Conservation (phyloP, 1,139 yeast species). For the Zygosaccharomyces sapae region DNA sequence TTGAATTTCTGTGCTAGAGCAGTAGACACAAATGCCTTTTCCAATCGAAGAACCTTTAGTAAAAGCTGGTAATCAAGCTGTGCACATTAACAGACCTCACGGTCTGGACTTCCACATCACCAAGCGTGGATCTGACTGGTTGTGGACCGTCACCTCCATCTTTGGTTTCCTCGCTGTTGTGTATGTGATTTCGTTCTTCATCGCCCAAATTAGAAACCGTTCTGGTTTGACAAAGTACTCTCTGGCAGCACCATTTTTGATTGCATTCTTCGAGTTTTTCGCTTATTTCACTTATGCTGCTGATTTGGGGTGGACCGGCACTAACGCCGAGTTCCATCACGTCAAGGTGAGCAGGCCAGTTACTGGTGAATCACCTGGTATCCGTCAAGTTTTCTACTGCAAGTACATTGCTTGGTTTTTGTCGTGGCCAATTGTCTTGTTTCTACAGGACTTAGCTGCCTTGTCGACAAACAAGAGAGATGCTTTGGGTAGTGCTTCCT, state of each 20-base stretch:
- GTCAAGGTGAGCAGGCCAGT: constrained; percentile 29
- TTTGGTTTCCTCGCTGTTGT: constrained; percentile 45
- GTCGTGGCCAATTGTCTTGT: constrained; percentile 39
- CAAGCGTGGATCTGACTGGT: constrained; percentile 62
- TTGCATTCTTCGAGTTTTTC: constrained; percentile 44
- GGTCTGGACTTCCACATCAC: constrained; percentile 51
- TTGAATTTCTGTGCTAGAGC: no score
- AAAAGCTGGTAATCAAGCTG: constrained; percentile 43
- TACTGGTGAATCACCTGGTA: constrained; percentile 32
- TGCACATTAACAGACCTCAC: constrained; percentile 44
- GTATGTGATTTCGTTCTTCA: constrained; percentile 42
- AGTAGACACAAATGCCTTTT: background rate
- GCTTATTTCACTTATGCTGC: constrained; percentile 60
- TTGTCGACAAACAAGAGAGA: constrained; percentile 12
- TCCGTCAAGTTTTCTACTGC: constrained; percentile 58
- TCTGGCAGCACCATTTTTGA: constrained; percentile 45
- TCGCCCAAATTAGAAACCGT: constrained; percentile 38
- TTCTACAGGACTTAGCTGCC: constrained; percentile 28
- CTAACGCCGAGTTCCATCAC: constrained; percentile 50
- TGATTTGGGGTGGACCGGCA: constrained; percentile 53
- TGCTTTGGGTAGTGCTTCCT: constrained; percentile 16
- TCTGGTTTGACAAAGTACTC: constrained; percentile 39
- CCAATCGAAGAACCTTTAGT: constrained; percentile 4
- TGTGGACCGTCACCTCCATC: constrained; percentile 60
- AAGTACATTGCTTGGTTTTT: constrained; percentile 63